Base-by-base conservation (phyloP, 331 rosid genomes). In the Quercus tomentella region DNA sequence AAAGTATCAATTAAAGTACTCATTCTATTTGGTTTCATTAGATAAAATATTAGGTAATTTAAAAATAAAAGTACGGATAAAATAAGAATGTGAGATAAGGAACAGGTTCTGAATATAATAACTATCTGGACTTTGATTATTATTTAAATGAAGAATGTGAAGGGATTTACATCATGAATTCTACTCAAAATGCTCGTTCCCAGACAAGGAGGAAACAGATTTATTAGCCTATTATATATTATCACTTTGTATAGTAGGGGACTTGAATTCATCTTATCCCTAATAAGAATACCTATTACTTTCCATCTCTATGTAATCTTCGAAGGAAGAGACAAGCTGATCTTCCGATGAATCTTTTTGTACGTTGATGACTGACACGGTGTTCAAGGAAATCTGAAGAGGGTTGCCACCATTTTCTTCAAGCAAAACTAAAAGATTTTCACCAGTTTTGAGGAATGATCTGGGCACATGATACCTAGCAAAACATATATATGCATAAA, bases 401-500 rank as follows among this genome's bases (percentile, higher is more conserved):
- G 92, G 93, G 74, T 89, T 86, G 45, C 93, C 93, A 69, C 93
- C 93, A 57, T 56, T 77, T 91, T 89, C 96, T 56, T 91, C 96
- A 5, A 89, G 1, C 80, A 91, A 72, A 45, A 91, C 81, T 70
- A 91, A 80, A 52, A 78, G 72, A 52, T 91, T 91, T 20, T 21
- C 84, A n/a, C 70, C 60, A 22, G 61, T 80, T 63, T 81, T 87
- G 22, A 87, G 91, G 80, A 89, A 86, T 20, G 90, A 82, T 54
- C 92, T 82, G 20, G 93, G 96, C 63, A 87, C 79, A 45, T 91
- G 96, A 79, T 89, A 91, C 87, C 93, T 91, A 51, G 28, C 5
- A 0, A 60, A 62, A 49, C 37, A 74, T 25, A 67, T 80, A 11
- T 37, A 18, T 41, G 12, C 12, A 18, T 68, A 66, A 62, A 78